Evolutionary conservation across 495 filamentous ascomycete species (phyloP).

Genomic region (Darksidea phi): DNA sequence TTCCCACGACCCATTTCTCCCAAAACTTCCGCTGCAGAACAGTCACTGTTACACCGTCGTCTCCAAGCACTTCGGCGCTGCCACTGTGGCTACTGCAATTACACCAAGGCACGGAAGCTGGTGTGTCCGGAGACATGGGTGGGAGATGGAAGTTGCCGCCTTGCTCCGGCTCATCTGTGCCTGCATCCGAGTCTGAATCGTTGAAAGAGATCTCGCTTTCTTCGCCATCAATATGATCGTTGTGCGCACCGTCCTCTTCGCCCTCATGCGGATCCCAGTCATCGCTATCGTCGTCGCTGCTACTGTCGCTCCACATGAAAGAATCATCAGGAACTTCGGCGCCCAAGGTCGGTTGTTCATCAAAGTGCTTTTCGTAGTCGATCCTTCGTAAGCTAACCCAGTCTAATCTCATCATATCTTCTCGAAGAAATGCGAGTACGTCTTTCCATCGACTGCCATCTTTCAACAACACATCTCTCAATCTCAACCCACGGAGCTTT

Average conservation of each 20-base stretch:
- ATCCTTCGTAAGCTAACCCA: slow-evolving; percentile 62
- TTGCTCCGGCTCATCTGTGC: slow-evolving; percentile 38
- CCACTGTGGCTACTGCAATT: slow-evolving; percentile 45
- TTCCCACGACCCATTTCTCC: slow-evolving; percentile 59
- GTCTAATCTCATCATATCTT: slow-evolving; percentile 59
- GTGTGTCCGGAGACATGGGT: slow-evolving; percentile 45
- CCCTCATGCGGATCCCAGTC: slow-evolving; percentile 33
- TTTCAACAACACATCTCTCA: slow-evolving; percentile 59
- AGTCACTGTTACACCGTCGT: slow-evolving; percentile 56
- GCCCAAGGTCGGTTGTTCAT: slow-evolving; percentile 44
- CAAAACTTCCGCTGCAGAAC: slow-evolving; percentile 57
- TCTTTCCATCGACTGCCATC: slow-evolving; percentile 61
- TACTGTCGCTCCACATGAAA: slow-evolving; percentile 39
- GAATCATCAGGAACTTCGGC: slow-evolving; percentile 51
- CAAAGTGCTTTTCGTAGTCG: slow-evolving; percentile 59
- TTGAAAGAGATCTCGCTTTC: slow-evolving; percentile 29
- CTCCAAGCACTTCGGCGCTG: slow-evolving; percentile 54
- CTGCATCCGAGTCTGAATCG: slow-evolving; percentile 30
- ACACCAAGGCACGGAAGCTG: slow-evolving; percentile 50
- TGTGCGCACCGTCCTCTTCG: slow-evolving; percentile 34
- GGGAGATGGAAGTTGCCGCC: slow-evolving; percentile 45
- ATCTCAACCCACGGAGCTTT: slow-evolving; percentile 56
- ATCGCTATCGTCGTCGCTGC: slow-evolving; percentile 41
- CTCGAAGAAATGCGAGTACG: slow-evolving; percentile 56
- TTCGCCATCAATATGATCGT: slow-evolving; percentile 16